Conservation (phyloP, 345 rosid species). For the Eucalyptus regnans region DNA sequence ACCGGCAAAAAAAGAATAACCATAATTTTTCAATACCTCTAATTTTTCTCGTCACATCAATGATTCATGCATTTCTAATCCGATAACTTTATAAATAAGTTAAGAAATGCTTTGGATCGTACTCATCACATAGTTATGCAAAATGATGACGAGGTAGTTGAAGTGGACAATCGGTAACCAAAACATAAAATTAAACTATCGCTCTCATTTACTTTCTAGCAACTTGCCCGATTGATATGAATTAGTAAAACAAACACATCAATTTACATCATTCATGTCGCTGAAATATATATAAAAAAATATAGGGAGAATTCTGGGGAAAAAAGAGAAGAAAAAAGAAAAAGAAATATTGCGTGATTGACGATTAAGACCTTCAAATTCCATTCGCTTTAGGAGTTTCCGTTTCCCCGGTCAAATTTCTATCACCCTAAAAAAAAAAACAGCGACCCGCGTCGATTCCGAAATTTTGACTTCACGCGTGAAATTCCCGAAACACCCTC, state of each 20-base stretch:
- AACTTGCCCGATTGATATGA: not conserved
- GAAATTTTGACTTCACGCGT: not conserved
- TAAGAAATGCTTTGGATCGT: not conserved
- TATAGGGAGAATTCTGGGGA: not conserved
- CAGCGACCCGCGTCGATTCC: not conserved
- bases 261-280: not conserved
- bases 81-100: rapidly evolving
- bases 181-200: not conserved
- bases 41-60: rapidly evolving
- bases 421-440: rapidly evolving
- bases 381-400: not conserved
- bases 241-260: not conserved
- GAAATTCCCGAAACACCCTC: not conserved
- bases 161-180: not conserved
- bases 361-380: not conserved
- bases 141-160: rapidly evolving
- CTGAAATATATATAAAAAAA: not conserved
- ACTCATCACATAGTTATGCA: not conserved
- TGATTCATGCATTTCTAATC: not conserved
- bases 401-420: not conserved
- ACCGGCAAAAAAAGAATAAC: not conserved
- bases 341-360: not conserved
- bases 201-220: not conserved
- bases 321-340: not conserved
- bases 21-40: rapidly evolving